Base-by-base conservation (phyloP, 306 rosid species). In the Castanopsis chinensis region DNA sequence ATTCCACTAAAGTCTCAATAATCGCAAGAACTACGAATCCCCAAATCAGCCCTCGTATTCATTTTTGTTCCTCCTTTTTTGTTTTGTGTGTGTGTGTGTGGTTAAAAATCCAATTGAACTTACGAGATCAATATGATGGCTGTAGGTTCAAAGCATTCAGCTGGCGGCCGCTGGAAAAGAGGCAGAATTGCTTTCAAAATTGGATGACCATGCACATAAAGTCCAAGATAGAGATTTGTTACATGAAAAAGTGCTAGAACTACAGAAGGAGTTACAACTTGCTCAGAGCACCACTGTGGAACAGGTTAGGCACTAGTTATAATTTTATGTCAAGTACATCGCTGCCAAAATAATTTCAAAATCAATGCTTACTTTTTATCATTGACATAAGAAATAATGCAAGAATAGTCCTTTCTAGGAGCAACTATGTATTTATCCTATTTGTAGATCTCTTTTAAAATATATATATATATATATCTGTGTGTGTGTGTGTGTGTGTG, bases 191-290 rank as follows among this genome's bases (percentile, higher is more conserved):
- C 79, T 69, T 69, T 86, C 91, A 72, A 89, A 92, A 76, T 69
- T 92, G 87, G 91, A 88, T 32, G 96, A 92, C 37, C 89, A 88
- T 64, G 87, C 79, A 4, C 80, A 53, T 45, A 87, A 79, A 79
- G 35, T 87, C 60, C 85, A 81, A 30, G 96, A 88, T 23, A 86
- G 84, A 79, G 85, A 84, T 85, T 64, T 80, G 54, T 79, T 94
- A 58, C 87, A 84, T 79, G 97, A 81, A 73, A 90, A 88, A 80
- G 84, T 92, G 28, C 68, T 33, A 56, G 87, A 88, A 78, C 96
- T 92, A 83, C 91, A 89, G 84, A 85, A 82, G 82, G 96, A 94
- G 74, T 83, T 94, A 71, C 85, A 92, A 65, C 85, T 88, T 73
- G 86, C 91, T 30, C 88, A 87, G 76, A 58, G 81, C 55, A 32